Conservation (phyloP, 331 rosid genomes). For the Erythrophleum ivorense region DNA sequence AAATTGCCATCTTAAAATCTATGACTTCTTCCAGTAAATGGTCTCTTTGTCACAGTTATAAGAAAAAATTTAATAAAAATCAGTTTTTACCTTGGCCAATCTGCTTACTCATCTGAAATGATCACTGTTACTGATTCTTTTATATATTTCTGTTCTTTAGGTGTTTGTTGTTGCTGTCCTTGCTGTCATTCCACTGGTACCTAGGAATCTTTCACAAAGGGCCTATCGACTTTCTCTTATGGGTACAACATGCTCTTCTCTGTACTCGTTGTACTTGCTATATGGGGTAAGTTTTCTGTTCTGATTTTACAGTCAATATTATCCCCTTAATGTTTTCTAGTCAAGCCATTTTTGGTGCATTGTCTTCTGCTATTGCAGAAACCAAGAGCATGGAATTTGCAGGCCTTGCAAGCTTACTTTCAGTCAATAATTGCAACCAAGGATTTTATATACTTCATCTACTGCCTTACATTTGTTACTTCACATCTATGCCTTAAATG, state of each 20-base stretch:
- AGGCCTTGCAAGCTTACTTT: conserved; percentile 86
- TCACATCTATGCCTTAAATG: conserved; percentile 89
- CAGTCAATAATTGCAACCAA: conserved; percentile 72
- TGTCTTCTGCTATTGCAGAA: conserved; percentile 59
- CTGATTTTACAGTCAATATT: conserved; percentile 24
- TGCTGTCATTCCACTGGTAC: conserved; percentile 83
- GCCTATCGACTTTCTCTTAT: conserved; percentile 87
- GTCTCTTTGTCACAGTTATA: too few species aligned
- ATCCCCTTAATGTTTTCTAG: conserved; percentile 8
- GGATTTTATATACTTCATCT: conserved; percentile 85
- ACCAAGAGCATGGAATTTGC: conserved; percentile 95
- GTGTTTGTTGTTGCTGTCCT: conserved; percentile 89
- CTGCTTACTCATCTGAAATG: conserved; percentile 2
- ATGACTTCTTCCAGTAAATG: background rate
- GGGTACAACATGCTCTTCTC: conserved; percentile 87
- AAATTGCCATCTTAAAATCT: background rate
- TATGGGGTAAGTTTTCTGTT: conserved; percentile 68
- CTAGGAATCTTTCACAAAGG: conserved; percentile 76
- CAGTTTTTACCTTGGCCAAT: background rate
- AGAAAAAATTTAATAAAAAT: background rate
- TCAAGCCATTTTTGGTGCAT: conserved; percentile 31
- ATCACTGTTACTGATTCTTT: conserved; percentile 32
- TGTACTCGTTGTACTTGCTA: conserved; percentile 73
- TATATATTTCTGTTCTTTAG: conserved; percentile 45
- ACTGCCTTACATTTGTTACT: conserved; percentile 77